Base-by-base conservation (phyloP, 1,284 basidiomycete species). In the Pyrrhoderma lamaoense region DNA sequence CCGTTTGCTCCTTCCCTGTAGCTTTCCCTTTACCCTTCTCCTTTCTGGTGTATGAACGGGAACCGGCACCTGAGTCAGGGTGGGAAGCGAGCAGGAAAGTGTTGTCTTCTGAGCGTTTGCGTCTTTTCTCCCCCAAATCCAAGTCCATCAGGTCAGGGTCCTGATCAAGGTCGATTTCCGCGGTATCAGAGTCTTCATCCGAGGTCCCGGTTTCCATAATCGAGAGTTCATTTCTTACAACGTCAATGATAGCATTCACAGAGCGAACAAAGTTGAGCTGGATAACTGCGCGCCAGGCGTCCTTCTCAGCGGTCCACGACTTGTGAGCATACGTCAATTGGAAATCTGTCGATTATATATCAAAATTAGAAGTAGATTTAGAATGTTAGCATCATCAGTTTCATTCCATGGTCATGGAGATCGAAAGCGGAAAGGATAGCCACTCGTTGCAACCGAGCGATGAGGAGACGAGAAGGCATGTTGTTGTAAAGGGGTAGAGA, bases 261-360 rank as follows among this genome's bases (percentile, higher is more conserved):
- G 81, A 83, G 54, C 83, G 78, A 52, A 86, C 73, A 62, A 89
- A 76, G 63, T 89, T 82, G 62, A 89, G 76, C 60, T 82, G 81
- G 57, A 89, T 80, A 56, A 89, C 82, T 7, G 76, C 69, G 16
- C 82, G 77, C 87, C 87, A 89, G 27, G 82, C 76, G 2, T 72
- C 67, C 46, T 77, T 78, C 59, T 88, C 82, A 55, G 80, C 76
- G 2, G 73, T 71, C 80, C 86, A 85, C 60, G 82, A 77, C 47
- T 73, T 70, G 23, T 71, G 71, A 16, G 85, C 79, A 58, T 85
- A 84, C 3, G 76, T 76, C 2, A 89, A 65, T 59, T 85, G 83
- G 59, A 88, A 89, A 63, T 88, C 83, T 82, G 60, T 44, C 37
- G 31, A 51, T 35, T 16, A 5, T 40, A 7, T 40, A 7, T 16